phyloP scores from a whole-genome alignment of 139 green algal genomes.

The Nannochloris sp. region DNA sequence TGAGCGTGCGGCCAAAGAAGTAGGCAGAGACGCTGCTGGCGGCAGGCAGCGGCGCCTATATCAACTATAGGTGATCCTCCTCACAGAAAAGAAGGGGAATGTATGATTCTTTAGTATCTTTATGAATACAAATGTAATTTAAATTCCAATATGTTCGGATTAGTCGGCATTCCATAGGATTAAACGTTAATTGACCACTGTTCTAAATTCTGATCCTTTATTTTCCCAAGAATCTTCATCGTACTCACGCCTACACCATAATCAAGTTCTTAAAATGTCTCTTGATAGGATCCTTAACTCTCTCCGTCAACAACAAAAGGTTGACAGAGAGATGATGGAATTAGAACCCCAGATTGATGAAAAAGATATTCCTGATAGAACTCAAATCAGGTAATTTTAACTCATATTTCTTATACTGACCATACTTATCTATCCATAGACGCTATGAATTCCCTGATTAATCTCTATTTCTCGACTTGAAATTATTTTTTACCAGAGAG shows the following conservation, averaged over 20 bases:
- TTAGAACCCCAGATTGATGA: constrained; percentile 18
- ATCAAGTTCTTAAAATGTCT: no score
- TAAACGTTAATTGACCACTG: no score
- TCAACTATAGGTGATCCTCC: not conserved
- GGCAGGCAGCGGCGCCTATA: no score
- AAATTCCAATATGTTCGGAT: no score
- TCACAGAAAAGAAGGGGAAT: not conserved
- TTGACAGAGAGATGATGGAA: not conserved
- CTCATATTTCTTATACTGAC: no score
- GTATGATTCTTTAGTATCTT: not conserved
- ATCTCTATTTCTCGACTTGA: not conserved
- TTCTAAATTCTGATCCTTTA: no score
- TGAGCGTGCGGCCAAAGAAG: constrained; percentile 36
- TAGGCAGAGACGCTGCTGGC: no score
- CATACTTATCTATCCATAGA: no score
- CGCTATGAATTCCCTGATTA: not conserved
- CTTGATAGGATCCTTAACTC: no score
- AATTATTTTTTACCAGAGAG: constrained; percentile 12
- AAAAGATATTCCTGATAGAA: constrained; percentile 5
- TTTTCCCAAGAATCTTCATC: no score
- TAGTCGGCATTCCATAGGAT: no score
- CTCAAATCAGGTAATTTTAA: constrained; percentile 7
- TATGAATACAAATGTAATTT: not conserved
- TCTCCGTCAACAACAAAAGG: not conserved
- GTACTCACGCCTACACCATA: no score